Base-by-base conservation (phyloP, 2,329 filamentous ascomycete species). In the Colletotrichum lindemuthianum region DNA sequence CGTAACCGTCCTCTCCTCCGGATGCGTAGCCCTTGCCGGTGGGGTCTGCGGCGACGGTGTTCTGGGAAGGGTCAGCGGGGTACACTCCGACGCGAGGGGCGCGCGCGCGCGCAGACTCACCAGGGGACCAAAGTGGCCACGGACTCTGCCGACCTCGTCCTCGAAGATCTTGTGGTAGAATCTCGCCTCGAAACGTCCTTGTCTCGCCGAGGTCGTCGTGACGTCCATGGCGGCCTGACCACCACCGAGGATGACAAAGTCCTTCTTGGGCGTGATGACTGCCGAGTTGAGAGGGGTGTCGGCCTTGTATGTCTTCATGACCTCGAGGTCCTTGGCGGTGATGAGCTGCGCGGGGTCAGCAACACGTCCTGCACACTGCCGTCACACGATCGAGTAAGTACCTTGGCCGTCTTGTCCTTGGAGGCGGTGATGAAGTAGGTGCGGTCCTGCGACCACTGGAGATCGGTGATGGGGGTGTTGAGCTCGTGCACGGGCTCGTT, bases 91-190 rank as follows among this genome's bases (percentile, higher is more conserved):
- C 6, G 8, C 7, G 16, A 10, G 15, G n/a, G 12, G 10, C 16
- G 11, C 16, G 39, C 10, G n/a, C 24, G 24, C 24, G 24, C 24
- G 5, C 55, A 16, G 45, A 72, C 79, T 63, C 76, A 82, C 79
- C 76, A 97, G 85, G 70, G 92, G 96, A 76, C 96, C 96, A 81
- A 99, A 99, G 81, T 99, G 96, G 69, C 96, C 96, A 76, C 93
- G 88, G 69, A 99, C 96, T 84, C 96, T 91, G 72, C 96, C 96
- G 74, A 98, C 95, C 84, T 99, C 96, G 80, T 99, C 95, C 81
- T 97, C 93, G 78, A 99, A 98, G 78, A 99, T 91, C 87, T 97
- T 98, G 90, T 99, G 96, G 86, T 97, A 99, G 87, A 99, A 99
- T 70, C 96, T 90, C 48, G 96, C 96, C 82, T 99, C 96, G 84